These are phyloP conservation scores for Trametes gibbosa DNA, from an alignment of 768 basidiomycete genomes.

Conservation along the genomic window DNA sequence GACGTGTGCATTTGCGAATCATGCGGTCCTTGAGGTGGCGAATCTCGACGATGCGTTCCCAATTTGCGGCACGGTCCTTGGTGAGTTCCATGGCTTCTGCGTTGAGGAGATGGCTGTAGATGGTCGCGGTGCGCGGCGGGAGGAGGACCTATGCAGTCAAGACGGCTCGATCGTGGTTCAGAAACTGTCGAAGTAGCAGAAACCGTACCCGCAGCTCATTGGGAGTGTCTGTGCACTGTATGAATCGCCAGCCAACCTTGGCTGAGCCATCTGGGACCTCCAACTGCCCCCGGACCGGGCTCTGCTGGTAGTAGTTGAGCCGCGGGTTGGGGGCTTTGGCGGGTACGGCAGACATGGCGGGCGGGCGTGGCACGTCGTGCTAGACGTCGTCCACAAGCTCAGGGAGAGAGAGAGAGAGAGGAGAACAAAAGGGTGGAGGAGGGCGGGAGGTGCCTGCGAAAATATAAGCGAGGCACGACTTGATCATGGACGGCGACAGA, in stretches of 20 bases:
- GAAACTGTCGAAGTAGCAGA: neutral
- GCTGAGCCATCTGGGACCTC: slow-evolving; percentile 57
- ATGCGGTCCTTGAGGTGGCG: slow-evolving; percentile 79
- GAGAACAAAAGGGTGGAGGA: slow-evolving; percentile 13
- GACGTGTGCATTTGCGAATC: slow-evolving; percentile 74
- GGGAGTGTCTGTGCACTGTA: slow-evolving; percentile 74
- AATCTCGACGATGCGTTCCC: slow-evolving; percentile 71
- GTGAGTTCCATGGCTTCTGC: slow-evolving; percentile 60
- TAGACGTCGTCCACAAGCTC: neutral
- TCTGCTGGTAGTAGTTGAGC: slow-evolving; percentile 57
- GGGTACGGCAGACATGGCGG: slow-evolving; percentile 10
- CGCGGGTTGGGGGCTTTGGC: slow-evolving; percentile 14
- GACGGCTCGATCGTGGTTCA: slow-evolving; percentile 4
- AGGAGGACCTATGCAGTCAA: slow-evolving; percentile 44
- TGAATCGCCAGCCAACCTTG: slow-evolving; percentile 63
- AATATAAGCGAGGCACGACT: slow-evolving; percentile 24
- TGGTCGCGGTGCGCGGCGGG: slow-evolving; percentile 61
- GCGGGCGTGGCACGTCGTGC: slow-evolving; percentile 1
- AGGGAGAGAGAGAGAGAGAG: slow-evolving; percentile 3
- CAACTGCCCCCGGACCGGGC: slow-evolving; percentile 72
- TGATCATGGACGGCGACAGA: slow-evolving; percentile 4
- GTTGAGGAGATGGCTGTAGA: slow-evolving; percentile 66
- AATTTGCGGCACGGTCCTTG: slow-evolving; percentile 53
- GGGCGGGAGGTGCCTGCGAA: slow-evolving; percentile 18
- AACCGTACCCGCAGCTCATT: slow-evolving; percentile 64